Percentiles rank a stretch among this genome's conserved stretches.
Conservation (phyloP, 2,329 filamentous ascomycete species). For the Ceratocystis albifundus region DNA sequence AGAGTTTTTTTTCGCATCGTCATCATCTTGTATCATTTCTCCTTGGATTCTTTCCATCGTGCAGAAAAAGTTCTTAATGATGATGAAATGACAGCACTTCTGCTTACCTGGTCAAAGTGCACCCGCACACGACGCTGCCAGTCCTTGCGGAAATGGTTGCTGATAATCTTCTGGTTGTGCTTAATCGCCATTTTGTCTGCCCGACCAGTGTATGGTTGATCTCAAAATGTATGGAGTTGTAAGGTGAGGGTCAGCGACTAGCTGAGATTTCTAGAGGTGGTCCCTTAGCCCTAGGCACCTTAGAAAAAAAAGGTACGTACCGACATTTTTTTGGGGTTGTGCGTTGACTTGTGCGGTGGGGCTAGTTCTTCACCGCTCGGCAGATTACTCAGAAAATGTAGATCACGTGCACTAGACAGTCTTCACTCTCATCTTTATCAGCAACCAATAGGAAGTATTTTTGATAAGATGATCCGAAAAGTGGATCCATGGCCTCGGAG, state of each 20-base stretch:
- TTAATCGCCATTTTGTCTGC: conserved; percentile 64
- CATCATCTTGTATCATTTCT: conserved; percentile 18
- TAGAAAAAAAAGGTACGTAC: conserved; percentile 24
- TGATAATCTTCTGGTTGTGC: conserved; percentile 97
- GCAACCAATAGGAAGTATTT: conserved; percentile 14
- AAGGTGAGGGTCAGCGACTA: conserved; percentile 23
- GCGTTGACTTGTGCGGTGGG: conserved; percentile 21
- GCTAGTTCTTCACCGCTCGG: conserved; percentile 19
- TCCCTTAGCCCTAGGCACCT: conserved; percentile 24
- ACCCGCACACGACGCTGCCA: conserved; percentile 98
- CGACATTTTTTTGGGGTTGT: conserved; percentile 20
- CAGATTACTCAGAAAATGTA: conserved; percentile 14
- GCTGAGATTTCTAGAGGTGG: conserved; percentile 24
- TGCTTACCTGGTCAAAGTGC: conserved; percentile 92
- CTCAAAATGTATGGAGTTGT: conserved; percentile 22
- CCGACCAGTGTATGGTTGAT: conserved; percentile 23
- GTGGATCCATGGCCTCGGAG: conserved; percentile 13
- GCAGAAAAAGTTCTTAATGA: conserved; percentile 21
- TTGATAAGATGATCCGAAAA: conserved; percentile 10
- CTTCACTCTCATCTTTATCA: conserved; percentile 14
- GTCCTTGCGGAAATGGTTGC: conserved; percentile 99
- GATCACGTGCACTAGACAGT: conserved; percentile 16
- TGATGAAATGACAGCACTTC: conserved; percentile 20
- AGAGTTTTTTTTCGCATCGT: neutral
- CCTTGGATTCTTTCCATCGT: conserved; percentile 4